phyloP scores from a whole-genome alignment of 768 basidiomycete genomes.

The Clitopilus hobsonii region DNA sequence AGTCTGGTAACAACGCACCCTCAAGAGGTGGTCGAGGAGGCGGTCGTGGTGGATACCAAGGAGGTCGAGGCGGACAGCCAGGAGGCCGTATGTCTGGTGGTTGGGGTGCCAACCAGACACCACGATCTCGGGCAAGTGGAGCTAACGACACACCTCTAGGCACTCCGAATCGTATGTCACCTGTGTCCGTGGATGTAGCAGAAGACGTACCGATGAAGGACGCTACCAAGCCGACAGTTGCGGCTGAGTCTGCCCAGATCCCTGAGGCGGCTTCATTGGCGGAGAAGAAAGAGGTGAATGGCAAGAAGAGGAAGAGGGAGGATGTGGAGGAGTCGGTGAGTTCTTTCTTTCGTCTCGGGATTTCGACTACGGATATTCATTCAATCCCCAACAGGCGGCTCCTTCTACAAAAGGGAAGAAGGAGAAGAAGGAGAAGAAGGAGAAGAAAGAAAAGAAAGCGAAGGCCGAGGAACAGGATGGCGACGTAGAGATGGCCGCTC shows the following conservation, averaged over 20 bases:
- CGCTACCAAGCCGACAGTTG: conserved; percentile 3
- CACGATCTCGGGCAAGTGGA: conserved; percentile 40
- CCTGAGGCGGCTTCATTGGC: neutral
- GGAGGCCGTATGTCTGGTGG: conserved; percentile 26
- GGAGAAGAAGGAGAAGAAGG: conserved; percentile 2
- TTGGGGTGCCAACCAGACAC: conserved; percentile 18
- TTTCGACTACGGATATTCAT: conserved; percentile 6
- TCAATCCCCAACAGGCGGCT: conserved; percentile 6
- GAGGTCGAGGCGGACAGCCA: conserved; percentile 17
- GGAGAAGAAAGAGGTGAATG: conserved; percentile 27
- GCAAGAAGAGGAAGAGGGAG: conserved; percentile 31
- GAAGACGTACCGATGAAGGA: conserved; percentile 7
- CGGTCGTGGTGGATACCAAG: conserved; percentile 12
- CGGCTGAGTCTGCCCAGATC: conserved; percentile 8
- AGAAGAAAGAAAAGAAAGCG: conserved; percentile 5
- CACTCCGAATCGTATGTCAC: conserved; percentile 41
- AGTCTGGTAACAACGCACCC: conserved; percentile 4
- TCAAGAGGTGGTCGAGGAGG: conserved; percentile 11
- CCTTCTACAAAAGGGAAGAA: conserved; percentile 22
- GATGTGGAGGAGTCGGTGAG: conserved; percentile 18
- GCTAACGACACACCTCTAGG: conserved; percentile 74
- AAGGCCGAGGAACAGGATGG: conserved; percentile 1
- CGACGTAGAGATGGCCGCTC: conserved; percentile 7
- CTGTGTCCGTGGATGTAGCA: conserved; percentile 16
- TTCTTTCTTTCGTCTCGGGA: neutral